Percentiles rank a stretch among this genome's conserved stretches.
phyloP scores from a whole-genome alignment of 768 basidiomycete species.

The Coprinopsis cinerea region DNA sequence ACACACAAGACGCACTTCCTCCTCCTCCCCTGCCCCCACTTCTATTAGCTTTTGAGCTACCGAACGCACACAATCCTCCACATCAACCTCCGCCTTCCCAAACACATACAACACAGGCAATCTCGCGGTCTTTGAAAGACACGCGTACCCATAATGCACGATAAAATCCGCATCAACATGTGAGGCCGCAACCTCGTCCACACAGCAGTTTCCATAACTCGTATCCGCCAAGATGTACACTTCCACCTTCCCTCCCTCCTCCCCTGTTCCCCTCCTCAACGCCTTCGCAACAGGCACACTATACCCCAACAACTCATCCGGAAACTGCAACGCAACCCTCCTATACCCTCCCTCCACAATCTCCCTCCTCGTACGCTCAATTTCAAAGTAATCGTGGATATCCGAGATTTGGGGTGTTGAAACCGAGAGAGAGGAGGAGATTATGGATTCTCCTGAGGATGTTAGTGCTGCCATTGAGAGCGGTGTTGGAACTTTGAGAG shows the following conservation, averaged over 20 bases:
- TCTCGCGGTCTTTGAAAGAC: constrained; percentile 83
- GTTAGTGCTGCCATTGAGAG: too few species aligned
- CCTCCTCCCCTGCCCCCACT: not conserved
- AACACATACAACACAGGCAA: constrained; percentile 90
- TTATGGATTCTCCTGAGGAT: too few species aligned
- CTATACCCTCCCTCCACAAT: constrained; percentile 62
- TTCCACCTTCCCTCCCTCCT: constrained; percentile 42
- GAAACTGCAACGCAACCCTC: constrained; percentile 88
- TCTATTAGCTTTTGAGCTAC: constrained; percentile 20
- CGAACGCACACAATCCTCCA: constrained; percentile 32
- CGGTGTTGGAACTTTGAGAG: too few species aligned
- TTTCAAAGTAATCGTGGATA: constrained; percentile 69
- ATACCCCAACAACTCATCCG: constrained; percentile 84
- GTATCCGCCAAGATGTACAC: constrained; percentile 95
- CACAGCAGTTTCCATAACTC: constrained; percentile 97
- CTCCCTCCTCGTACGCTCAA: constrained; percentile 56
- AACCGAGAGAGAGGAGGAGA: too few species aligned
- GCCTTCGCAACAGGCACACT: constrained; percentile 78
- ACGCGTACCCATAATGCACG: constrained; percentile 96
- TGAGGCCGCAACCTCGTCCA: constrained; percentile 92
- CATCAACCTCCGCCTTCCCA: constrained; percentile 64
- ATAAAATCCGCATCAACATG: constrained; percentile 89
- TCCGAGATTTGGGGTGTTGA: constrained; percentile 26
- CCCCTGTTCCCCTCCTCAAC: constrained; percentile 39
- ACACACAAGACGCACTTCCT: too few species aligned